Evolutionary conservation across 257 asterid species (phyloP).

Genomic region (Nemophila menziesii): DNA sequence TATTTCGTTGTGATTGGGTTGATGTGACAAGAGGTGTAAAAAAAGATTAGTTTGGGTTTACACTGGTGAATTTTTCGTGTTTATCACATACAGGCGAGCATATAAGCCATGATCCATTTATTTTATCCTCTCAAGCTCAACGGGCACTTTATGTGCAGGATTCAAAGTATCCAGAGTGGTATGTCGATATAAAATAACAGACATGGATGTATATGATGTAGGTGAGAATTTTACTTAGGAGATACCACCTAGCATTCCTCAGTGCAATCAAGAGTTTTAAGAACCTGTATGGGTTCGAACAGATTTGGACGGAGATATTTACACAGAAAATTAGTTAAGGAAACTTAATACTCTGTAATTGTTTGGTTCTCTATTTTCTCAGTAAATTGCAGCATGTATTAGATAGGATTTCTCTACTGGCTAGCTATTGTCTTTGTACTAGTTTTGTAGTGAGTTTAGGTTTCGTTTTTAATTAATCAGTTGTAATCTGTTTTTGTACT

Average conservation of each 20-base stretch:
- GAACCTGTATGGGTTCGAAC: background rate
- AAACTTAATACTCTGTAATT: too few relatives aligned
- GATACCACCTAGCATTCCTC: background rate
- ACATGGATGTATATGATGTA: background rate
- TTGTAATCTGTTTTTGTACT: too few relatives aligned
- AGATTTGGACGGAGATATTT: background rate
- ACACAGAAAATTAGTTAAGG: background rate
- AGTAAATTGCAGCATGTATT: too few relatives aligned
- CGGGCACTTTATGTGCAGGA: slow-evolving; percentile 9
- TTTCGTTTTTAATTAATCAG: too few relatives aligned
- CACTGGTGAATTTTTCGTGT: slow-evolving; percentile 4
- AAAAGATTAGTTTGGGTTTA: slow-evolving; percentile 9
- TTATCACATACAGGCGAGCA: slow-evolving; percentile 2
- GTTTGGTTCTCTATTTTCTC: too few relatives aligned
- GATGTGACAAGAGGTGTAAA: slow-evolving; percentile 1
- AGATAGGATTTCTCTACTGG: too few relatives aligned
- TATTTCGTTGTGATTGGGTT: slow-evolving; percentile 11
- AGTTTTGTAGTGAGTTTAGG: too few relatives aligned
- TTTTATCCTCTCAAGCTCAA: slow-evolving; percentile 8
- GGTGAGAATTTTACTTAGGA: background rate
- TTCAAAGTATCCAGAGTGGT: background rate
- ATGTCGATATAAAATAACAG: slow-evolving; percentile 7
- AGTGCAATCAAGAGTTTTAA: background rate
- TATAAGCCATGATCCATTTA: slow-evolving; percentile 8
- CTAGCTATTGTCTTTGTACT: too few relatives aligned